Base-by-base conservation (phyloP, 2,329 filamentous ascomycete genomes). In the Stachybotrys echinatus region DNA sequence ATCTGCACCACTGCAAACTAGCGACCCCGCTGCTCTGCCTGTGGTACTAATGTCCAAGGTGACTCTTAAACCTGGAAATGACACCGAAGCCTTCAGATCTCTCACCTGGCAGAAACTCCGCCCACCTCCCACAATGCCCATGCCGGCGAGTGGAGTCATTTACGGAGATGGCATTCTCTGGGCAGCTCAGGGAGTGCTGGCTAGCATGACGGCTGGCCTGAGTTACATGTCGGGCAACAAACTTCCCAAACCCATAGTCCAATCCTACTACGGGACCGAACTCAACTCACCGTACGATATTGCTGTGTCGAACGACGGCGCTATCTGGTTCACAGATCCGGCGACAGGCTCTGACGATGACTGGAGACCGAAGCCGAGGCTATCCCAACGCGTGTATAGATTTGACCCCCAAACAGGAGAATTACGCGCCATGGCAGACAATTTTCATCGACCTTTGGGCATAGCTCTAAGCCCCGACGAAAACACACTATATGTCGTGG, bases 251-350 rank as follows among this genome's bases (percentile, higher is more conserved):
- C 17, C 27, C 12, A 7, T 45, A 14, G 5, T 45, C 2, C 20
- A 22, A 3, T 23, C 21, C 12, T 45, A 45, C 21, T 45, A 45
- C 21, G 42, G 42, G 17, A 14, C 21, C 18, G 42, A 45, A 17
- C 22, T 45, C 42, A 45, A 45, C 42, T 45, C 42, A 27, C 42
- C 42, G 5, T 45, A 45, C 42, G 42, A 45, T 22, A 22, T 45
- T 14, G 21, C 42, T 23, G 42, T 27, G 20, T 23, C 42, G 20
- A 19, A 18, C 23, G 42, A 45, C n/a, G 42, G 42, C 19, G 23
- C 42, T 17, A 18, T 45, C 12, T 45, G 42, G 42, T 45, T 45
- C 14, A 45, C 42, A 2, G 42, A 45, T 27, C 42, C 42, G 7
- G 42, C 23, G 4, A 23, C 14, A 6, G 42, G 22, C 8, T 23